Evolutionary conservation across 2,329 filamentous ascomycete genomes (phyloP).

Genomic region (Aspergillus sergii): DNA sequence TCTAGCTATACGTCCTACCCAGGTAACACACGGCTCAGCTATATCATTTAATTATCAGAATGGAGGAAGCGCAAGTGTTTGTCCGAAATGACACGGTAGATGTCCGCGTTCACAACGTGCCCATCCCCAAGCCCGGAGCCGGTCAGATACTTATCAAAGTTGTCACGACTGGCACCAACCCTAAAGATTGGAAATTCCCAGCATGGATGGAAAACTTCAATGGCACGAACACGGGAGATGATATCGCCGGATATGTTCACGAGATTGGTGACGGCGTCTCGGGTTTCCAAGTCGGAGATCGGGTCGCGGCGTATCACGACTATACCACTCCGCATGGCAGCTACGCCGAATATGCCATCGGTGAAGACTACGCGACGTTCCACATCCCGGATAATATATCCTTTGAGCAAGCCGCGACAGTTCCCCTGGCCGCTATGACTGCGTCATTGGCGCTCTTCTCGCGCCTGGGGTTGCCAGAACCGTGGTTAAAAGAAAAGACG

Average conservation of each 20-base stretch:
- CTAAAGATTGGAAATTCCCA: conserved; percentile 51
- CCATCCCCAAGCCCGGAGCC: conserved; percentile 40
- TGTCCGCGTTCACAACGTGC: background rate
- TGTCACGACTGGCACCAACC: conserved; percentile 42
- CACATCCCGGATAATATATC: conserved; percentile 51
- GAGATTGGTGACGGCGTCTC: conserved; percentile 53
- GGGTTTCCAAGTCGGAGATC: conserved; percentile 57
- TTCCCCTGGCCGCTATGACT: conserved; percentile 57
- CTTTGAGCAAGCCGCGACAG: conserved; percentile 58
- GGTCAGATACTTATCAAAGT: conserved; percentile 41
- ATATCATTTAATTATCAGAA: background rate
- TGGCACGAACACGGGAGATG: conserved; percentile 36
- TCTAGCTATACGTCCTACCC: background rate
- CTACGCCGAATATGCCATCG: conserved; percentile 58
- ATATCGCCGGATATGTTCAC: conserved; percentile 55
- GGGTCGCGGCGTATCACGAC: conserved; percentile 50
- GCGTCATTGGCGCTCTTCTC: conserved; percentile 53
- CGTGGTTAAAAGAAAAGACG: conserved; percentile 37
- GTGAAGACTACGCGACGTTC: conserved; percentile 54
- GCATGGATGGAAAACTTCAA: conserved; percentile 8
- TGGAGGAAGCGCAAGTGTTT: conserved; percentile 2
- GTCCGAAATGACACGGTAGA: background rate
- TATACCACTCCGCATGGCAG: conserved; percentile 52
- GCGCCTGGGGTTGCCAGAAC: conserved; percentile 48
- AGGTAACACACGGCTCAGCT: background rate